A percentile compares a stretch with the other conserved stretches of the same genome.
Evolutionary conservation across 768 basidiomycete species (phyloP).

Genomic region (Lactifluus volemus): DNA sequence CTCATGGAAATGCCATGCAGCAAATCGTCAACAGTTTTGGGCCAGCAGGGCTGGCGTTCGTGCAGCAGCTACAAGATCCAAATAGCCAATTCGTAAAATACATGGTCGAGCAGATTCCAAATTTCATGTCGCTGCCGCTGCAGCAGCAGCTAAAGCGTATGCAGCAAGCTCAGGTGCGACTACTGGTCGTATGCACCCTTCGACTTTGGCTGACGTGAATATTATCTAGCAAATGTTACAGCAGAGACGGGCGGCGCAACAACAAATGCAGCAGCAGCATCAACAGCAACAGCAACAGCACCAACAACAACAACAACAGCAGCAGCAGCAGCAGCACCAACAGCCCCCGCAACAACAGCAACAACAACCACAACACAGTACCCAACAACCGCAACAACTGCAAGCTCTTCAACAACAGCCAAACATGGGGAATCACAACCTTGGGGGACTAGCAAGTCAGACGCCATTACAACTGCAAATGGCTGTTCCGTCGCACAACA

Average conservation of each 20-base stretch:
- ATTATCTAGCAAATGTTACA: constrained; percentile 4
- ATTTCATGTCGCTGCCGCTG: constrained; percentile 14
- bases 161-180: constrained; percentile 19
- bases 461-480: constrained; percentile 11
- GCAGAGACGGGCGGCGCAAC: constrained; percentile 5
- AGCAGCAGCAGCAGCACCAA: constrained; percentile 10
- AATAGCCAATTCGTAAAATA: constrained; percentile 17
- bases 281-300: constrained; percentile 8
- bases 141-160: constrained; percentile 12
- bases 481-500: constrained; percentile 8
- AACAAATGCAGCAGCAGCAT: constrained; percentile 2
- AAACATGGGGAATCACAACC: constrained; percentile 3
- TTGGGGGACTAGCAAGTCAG: constrained; percentile 5
- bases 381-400: constrained; percentile 30
- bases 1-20: constrained; percentile 2
- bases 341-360: not conserved
- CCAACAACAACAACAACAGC: not conserved
- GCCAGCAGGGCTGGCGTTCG: constrained; percentile 2
- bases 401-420: constrained; percentile 28
- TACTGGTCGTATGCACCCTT: too few species aligned
- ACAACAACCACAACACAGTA: constrained; percentile 4
- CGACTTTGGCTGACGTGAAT: not conserved
- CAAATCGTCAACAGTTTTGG: constrained; percentile 10
- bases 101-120: constrained; percentile 16
- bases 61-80: constrained; percentile 20